Evolutionary conservation across 257 asterid species (phyloP).

Genomic region (Nicotiana undulata): DNA sequence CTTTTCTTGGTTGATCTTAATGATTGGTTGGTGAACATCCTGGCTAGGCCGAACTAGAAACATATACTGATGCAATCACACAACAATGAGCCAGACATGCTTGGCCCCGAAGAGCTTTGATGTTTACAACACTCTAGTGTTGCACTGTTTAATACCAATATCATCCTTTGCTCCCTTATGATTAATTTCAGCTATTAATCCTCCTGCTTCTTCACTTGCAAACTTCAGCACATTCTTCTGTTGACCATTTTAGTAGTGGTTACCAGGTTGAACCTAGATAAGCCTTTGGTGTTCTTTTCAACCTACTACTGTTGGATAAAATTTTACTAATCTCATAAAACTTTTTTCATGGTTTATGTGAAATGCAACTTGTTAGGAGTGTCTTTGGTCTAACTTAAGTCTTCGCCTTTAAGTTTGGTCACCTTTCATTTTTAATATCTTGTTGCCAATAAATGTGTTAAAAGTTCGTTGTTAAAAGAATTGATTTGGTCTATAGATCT

Average conservation of each 20-base stretch:
- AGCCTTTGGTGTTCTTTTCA: background rate
- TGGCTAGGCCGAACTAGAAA: background rate
- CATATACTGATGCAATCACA: background rate
- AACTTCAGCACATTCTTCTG: background rate
- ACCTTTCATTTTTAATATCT: background rate
- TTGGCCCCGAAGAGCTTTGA: background rate
- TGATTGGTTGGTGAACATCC: background rate
- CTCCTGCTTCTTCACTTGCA: background rate
- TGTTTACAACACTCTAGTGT: background rate
- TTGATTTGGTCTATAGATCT: constrained; percentile 1
- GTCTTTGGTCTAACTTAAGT: background rate
- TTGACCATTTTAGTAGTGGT: background rate
- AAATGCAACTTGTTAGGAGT: background rate
- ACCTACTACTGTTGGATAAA: background rate
- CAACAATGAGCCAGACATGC: background rate
- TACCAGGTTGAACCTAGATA: background rate
- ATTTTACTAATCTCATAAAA: background rate
- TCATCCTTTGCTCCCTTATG: background rate
- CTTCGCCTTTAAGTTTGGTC: background rate
- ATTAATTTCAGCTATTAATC: background rate
- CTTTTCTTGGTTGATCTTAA: background rate
- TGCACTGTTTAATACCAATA: background rate
- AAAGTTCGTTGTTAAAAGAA: background rate
- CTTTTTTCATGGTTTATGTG: background rate
- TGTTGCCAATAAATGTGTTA: background rate